A percentile compares a stretch with the other conserved stretches of the same genome.
phyloP scores from a whole-genome alignment of 1,284 basidiomycete species.

The Rhizoctonia solani region DNA sequence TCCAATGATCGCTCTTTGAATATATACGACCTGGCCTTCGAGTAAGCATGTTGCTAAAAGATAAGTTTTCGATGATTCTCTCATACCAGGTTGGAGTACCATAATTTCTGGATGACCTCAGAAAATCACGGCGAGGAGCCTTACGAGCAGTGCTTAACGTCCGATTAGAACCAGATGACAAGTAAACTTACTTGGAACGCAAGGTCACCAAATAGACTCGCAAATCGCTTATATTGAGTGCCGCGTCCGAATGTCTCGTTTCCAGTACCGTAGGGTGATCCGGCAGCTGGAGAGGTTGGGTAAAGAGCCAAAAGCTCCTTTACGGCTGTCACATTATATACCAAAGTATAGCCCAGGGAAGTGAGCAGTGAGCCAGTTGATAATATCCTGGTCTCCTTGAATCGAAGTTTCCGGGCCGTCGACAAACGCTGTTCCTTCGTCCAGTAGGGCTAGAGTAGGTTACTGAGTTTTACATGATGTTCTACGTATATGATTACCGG shows the following conservation, averaged over 20 bases:
- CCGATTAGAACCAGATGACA: too few species aligned
- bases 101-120: background rate
- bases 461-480: background rate
- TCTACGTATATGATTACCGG: background rate
- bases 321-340: background rate
- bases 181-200: slow-evolving; percentile 11
- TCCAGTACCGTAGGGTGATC: slow-evolving; percentile 17
- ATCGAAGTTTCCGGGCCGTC: background rate
- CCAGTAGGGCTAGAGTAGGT: background rate
- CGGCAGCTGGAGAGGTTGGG: slow-evolving; percentile 3
- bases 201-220: slow-evolving; percentile 1
- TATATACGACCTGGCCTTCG: slow-evolving; percentile 4
- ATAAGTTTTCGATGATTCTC: background rate
- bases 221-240: slow-evolving; percentile 18
- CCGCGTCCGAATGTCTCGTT: background rate
- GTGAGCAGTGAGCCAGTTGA: background rate
- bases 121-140: background rate
- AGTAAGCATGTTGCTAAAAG: background rate
- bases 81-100: slow-evolving; percentile 6
- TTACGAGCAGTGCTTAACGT: too few species aligned
- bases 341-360: background rate
- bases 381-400: background rate
- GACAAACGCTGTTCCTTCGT: background rate
- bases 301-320: slow-evolving; percentile 7
- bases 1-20: background rate